Conservation (phyloP, 345 rosid species). For the Mangifera indica region DNA sequence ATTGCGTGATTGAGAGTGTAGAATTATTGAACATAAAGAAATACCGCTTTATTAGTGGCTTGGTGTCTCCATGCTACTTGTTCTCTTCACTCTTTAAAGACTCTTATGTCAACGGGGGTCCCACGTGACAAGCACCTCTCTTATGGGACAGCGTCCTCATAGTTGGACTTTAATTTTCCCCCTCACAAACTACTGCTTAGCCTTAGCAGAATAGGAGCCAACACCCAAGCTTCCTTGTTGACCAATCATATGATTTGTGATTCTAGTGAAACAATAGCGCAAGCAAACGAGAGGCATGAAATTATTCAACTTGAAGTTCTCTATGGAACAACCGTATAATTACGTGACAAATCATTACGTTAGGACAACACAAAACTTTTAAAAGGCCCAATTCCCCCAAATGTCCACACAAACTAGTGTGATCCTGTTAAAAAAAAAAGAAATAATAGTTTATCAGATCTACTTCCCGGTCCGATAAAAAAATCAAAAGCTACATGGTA, state of each 20-base stretch:
- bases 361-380: neutral
- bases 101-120: neutral
- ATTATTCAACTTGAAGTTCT: conserved; percentile 3
- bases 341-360: conserved; percentile 16
- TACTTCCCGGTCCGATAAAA: neutral
- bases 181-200: too few relatives aligned
- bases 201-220: too few relatives aligned
- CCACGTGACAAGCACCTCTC: neutral
- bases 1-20: neutral
- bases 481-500: conserved; percentile 18
- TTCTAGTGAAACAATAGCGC: neutral
- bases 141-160: neutral
- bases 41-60: neutral
- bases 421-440: conserved; percentile 5
- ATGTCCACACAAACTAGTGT: conserved; percentile 28
- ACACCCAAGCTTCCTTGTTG: neutral
- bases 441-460: neutral
- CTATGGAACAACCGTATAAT: conserved; percentile 12
- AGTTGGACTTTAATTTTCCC: neutral
- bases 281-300: neutral
- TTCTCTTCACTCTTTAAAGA: neutral
- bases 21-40: neutral
- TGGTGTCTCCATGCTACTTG: too few relatives aligned
- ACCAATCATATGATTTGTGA: neutral
- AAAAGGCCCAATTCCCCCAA: conserved; percentile 19